phyloP scores from a whole-genome alignment of 2,329 filamentous ascomycete genomes.

The Alternaria longipes region DNA sequence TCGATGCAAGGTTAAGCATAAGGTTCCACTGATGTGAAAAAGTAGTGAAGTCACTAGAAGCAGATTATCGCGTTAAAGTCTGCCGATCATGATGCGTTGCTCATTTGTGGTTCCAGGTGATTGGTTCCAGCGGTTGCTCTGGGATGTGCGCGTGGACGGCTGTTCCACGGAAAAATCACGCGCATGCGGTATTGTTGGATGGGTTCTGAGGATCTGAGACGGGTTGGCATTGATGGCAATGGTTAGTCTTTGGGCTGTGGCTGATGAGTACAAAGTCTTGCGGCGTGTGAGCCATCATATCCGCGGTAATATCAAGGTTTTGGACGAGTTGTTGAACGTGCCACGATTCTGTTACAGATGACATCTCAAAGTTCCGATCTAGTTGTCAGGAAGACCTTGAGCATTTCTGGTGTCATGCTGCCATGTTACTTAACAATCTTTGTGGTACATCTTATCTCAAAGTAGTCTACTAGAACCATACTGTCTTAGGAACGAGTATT shows the following conservation, averaged over 20 bases:
- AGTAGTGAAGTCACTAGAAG: slow-evolving; percentile 2
- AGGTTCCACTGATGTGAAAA: background rate
- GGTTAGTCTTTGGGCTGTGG: background rate
- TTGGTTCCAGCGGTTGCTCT: slow-evolving; percentile 2
- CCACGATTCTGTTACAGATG: background rate
- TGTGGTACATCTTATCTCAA: background rate
- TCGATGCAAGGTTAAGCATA: background rate
- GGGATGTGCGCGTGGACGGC: background rate
- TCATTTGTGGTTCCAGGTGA: background rate
- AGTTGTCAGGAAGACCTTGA: background rate
- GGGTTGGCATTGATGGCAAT: background rate
- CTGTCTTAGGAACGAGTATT: background rate
- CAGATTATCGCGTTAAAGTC: slow-evolving; percentile 1
- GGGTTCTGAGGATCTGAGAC: background rate
- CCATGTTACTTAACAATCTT: background rate
- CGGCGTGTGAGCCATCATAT: background rate
- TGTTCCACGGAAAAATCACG: background rate
- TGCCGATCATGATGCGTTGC: slow-evolving; percentile 19
- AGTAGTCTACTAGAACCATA: background rate
- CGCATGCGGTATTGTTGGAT: background rate
- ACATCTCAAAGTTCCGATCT: background rate
- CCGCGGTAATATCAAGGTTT: background rate
- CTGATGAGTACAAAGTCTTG: background rate
- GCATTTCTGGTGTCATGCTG: background rate
- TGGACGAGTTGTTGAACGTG: background rate